Evolutionary conservation across 73 alveolate species (phyloP), one percentile per base, ranked within the genome.

Genomic region (Chromera velia): DNA sequence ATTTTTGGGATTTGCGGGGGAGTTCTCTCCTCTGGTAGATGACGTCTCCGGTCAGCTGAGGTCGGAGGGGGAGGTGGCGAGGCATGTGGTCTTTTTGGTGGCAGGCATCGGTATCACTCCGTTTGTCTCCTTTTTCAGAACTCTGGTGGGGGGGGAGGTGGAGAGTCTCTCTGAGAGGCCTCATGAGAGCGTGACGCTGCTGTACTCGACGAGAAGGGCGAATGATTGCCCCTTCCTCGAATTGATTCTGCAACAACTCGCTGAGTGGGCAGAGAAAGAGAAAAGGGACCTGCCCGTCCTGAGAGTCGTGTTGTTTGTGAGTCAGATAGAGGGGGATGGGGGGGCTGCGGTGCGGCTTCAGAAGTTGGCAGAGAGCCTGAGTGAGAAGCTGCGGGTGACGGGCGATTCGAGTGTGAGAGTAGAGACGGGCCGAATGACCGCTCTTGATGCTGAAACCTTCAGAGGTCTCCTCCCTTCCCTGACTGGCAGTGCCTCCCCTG

Each of bases 1-100:
- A 9, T 45, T 45, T 45, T 62, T 19, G 7, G 13, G 70, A 62
- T 62, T 62, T 9, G 1, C 70, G 34, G 76, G 76, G 1, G 82
- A 75, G 28, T 75, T 75, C 62, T 13, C 33, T 1, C 82, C 82
- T 18, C 69, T 32, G 30, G 33, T 75, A 27, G 82, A 75, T 28
- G 75, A 74, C 49, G 0, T 29, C 55, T 63, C 47, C 4, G 82
- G 75, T 7, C 75, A 75, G 45, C 40, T 29, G 28, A 74, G 82
- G 69, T 33, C 26, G 19, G 34, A 28, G 62, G 32, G 32, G 28
- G 29, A 30, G 45, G 6, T 75, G 75, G 75, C 82, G 28, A 24
- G 49, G 47, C 75, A 75, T 9, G 27, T 34, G 68, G 68, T 75
- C 48, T 75, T 75, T 74, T 33, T 75, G 31, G 34, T 68, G 32